Evolutionary conservation across 495 filamentous ascomycete species (phyloP).

Genomic region (Acidomyces sp.): DNA sequence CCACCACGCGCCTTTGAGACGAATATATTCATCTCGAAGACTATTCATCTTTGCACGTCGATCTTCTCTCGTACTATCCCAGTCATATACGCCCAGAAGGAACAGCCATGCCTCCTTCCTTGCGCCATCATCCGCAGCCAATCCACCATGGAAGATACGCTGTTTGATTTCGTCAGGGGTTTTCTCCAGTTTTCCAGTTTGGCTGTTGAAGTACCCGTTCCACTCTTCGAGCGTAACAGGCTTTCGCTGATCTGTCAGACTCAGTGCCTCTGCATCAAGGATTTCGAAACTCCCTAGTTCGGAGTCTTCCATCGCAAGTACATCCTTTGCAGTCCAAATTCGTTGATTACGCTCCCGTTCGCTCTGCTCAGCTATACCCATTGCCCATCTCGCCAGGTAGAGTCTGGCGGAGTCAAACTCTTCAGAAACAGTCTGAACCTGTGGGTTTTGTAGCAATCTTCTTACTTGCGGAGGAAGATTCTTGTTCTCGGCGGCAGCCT

Average conservation of each 20-base stretch:
- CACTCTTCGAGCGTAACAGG: slow-evolving; percentile 72
- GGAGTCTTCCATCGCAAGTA: slow-evolving; percentile 85
- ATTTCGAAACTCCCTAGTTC: slow-evolving; percentile 93
- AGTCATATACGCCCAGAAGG: slow-evolving; percentile 77
- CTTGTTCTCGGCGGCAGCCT: slow-evolving; percentile 80
- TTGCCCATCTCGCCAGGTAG: slow-evolving; percentile 92
- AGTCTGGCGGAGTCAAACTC: slow-evolving; percentile 93
- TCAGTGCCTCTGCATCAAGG: slow-evolving; percentile 60
- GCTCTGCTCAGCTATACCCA: slow-evolving; percentile 95
- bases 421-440: slow-evolving; percentile 88
- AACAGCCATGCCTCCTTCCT: slow-evolving; percentile 96
- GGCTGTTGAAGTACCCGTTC: slow-evolving; percentile 67
- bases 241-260: slow-evolving; percentile 60
- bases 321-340: slow-evolving; percentile 87
- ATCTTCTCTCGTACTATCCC: slow-evolving; percentile 75
- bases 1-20: slow-evolving; percentile 93
- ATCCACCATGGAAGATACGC: slow-evolving; percentile 84
- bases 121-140: slow-evolving; percentile 79
- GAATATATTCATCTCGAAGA: slow-evolving; percentile 82
- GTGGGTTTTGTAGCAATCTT: slow-evolving; percentile 75
- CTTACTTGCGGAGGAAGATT: slow-evolving; percentile 76
- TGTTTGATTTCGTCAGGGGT: slow-evolving; percentile 91
- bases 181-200: slow-evolving; percentile 57
- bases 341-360: slow-evolving; percentile 70
- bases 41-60: slow-evolving; percentile 68